phyloP scores from a whole-genome alignment of 2,329 filamentous ascomycete genomes.

The Calonectria pseudoreteaudii region DNA sequence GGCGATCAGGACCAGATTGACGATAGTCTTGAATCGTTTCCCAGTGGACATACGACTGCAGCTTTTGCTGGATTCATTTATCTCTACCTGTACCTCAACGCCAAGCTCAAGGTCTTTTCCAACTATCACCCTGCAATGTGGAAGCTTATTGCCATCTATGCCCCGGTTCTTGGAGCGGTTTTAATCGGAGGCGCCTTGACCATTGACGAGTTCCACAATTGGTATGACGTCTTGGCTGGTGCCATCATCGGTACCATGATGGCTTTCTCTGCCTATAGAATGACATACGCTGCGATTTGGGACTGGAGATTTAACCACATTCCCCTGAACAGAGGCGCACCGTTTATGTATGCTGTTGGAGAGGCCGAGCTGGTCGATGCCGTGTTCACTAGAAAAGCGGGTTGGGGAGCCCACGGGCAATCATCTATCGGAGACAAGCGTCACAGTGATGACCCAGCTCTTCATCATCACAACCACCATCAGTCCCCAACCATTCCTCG shows the following conservation, averaged over 20 bases:
- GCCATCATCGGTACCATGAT: constrained; percentile 73
- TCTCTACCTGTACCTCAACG: constrained; percentile 80
- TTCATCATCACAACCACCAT: neutral
- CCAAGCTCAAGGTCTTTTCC: constrained; percentile 80
- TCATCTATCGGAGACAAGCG: constrained; percentile 18
- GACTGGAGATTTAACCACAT: constrained; percentile 76
- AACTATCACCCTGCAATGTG: constrained; percentile 81
- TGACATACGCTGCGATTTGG: constrained; percentile 76
- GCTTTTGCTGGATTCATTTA: constrained; percentile 80
- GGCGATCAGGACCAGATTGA: constrained; percentile 74
- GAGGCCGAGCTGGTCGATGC: constrained; percentile 63
- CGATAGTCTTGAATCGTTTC: constrained; percentile 77
- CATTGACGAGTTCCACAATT: constrained; percentile 81
- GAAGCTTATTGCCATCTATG: constrained; percentile 75
- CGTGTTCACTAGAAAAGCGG: constrained; percentile 69
- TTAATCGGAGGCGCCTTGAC: constrained; percentile 77
- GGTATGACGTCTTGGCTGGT: constrained; percentile 79
- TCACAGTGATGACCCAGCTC: neutral
- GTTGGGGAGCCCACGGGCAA: constrained; percentile 61
- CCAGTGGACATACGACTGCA: constrained; percentile 79
- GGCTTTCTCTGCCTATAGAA: constrained; percentile 74
- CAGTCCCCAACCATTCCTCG: constrained; percentile 25
- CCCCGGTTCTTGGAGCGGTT: constrained; percentile 74
- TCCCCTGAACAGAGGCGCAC: constrained; percentile 68
- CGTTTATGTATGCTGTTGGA: constrained; percentile 63